These are phyloP conservation scores for Pythium rishiriense DNA, from an alignment of 352 stramenopile genomes.

Conservation along the genomic window DNA sequence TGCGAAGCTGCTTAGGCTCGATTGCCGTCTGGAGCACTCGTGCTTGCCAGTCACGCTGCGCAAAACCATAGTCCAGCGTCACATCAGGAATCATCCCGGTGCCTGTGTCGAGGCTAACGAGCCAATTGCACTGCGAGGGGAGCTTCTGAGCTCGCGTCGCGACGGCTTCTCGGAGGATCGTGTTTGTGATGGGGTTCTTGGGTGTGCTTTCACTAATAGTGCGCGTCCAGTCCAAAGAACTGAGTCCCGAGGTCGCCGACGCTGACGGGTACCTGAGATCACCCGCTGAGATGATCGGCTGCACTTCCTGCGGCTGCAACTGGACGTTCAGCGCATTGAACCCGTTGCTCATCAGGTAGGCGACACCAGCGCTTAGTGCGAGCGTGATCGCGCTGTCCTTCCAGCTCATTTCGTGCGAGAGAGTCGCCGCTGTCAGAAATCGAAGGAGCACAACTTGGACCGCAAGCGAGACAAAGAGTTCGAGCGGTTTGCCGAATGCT, in stretches of 20 bases:
- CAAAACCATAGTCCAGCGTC: neutral
- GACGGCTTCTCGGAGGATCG: neutral
- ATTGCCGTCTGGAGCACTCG: neutral
- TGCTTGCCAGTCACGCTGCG: conserved; percentile 4
- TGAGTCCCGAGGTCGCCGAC: neutral
- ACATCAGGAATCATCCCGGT: neutral
- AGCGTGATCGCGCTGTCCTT: neutral
- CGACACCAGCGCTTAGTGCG: neutral
- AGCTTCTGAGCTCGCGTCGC: neutral
- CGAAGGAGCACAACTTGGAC: neutral
- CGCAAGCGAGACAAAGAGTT: neutral
- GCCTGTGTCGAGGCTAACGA: neutral
- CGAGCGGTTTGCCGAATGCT: conserved; percentile 1
- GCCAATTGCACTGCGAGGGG: neutral
- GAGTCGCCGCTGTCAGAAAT: neutral
- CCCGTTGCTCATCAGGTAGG: conserved; percentile 8
- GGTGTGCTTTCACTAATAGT: neutral
- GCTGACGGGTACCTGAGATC: neutral
- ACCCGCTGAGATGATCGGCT: neutral
- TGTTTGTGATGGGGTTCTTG: conserved; percentile 13
- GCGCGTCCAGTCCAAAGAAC: neutral
- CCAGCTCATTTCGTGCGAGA: neutral
- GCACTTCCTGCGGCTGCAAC: neutral
- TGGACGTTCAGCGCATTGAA: conserved; percentile 16
- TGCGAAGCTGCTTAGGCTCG: neutral